These are phyloP conservation scores for Boletus sp. DNA, from an alignment of 768 basidiomycete species.

Conservation along the genomic window DNA sequence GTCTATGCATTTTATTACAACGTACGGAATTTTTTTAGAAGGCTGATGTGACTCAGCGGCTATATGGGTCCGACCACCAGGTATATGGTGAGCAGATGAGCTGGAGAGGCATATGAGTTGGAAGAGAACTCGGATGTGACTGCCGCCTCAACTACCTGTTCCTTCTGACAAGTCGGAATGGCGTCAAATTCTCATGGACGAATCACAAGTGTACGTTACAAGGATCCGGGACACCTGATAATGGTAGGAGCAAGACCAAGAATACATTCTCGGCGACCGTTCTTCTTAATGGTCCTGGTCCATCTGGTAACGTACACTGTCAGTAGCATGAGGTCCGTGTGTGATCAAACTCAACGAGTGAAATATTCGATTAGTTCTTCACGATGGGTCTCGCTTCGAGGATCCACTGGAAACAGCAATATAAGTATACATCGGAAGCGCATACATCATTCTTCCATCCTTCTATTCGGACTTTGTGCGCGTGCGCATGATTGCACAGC, in stretches of 20 bases:
- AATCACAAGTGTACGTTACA: background rate
- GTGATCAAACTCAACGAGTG: background rate
- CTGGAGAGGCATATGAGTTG: too few species aligned
- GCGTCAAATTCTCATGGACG: background rate
- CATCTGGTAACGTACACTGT: background rate
- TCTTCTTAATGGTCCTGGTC: too few species aligned
- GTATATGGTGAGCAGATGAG: too few species aligned
- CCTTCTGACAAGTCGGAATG: background rate
- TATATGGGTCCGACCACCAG: too few species aligned
- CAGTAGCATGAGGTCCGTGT: background rate
- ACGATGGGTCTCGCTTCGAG: background rate
- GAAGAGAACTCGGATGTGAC: too few species aligned
- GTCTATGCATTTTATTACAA: background rate
- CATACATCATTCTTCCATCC: background rate
- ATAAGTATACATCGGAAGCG: background rate
- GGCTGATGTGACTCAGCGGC: too few species aligned
- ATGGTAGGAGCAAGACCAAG: background rate
- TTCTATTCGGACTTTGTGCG: background rate
- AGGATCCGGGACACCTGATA: background rate
- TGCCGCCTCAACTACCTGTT: too few species aligned
- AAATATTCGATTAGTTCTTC: too few species aligned
- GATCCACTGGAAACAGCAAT: background rate
- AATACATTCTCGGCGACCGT: background rate
- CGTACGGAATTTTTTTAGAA: background rate
- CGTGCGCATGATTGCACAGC: constrained; percentile 53